These are phyloP conservation scores for Polygonum aviculare DNA, from an alignment of 148 eudicot genomes.

Conservation along the genomic window DNA sequence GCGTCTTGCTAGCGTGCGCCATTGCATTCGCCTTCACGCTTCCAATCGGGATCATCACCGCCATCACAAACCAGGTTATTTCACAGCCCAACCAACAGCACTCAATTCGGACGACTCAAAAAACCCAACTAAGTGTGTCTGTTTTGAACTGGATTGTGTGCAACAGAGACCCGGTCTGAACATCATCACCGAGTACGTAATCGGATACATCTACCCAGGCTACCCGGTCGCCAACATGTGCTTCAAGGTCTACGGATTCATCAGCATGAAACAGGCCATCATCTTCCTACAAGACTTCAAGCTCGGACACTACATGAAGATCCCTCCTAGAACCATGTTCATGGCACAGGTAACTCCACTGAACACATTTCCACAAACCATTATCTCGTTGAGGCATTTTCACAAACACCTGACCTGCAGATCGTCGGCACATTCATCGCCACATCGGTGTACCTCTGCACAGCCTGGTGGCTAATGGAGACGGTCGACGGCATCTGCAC, in stretches of 20 bases:
- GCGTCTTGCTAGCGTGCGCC: slow-evolving; percentile 74
- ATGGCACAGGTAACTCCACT: slow-evolving; percentile 71
- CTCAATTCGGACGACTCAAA: not conserved
- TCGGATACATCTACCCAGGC: slow-evolving; percentile 91
- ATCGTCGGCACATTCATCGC: slow-evolving; percentile 2
- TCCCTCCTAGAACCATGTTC: slow-evolving; percentile 88
- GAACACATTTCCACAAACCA: not conserved
- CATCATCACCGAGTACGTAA: slow-evolving; percentile 80
- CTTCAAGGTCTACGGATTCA: slow-evolving; percentile 86
- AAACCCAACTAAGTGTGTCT: not conserved
- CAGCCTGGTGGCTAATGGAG: slow-evolving; percentile 8
- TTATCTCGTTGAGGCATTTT: not conserved
- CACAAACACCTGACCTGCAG: not conserved
- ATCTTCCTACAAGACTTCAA: slow-evolving; percentile 92
- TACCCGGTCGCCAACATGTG: slow-evolving; percentile 95
- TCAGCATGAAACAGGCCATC: slow-evolving; percentile 80
- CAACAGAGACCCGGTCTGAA: slow-evolving; percentile 70
- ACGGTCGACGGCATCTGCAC: slow-evolving; percentile 1
- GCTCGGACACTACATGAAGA: slow-evolving; percentile 95
- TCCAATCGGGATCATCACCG: slow-evolving; percentile 87
- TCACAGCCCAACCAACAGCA: not conserved
- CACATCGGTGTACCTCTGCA: not conserved
- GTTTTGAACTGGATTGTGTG: not conserved
- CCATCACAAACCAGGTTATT: slow-evolving; percentile 89
- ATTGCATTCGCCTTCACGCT: slow-evolving; percentile 89